Conservation (phyloP, 139 green algal genomes). For the Tetraselmis striata region DNA sequence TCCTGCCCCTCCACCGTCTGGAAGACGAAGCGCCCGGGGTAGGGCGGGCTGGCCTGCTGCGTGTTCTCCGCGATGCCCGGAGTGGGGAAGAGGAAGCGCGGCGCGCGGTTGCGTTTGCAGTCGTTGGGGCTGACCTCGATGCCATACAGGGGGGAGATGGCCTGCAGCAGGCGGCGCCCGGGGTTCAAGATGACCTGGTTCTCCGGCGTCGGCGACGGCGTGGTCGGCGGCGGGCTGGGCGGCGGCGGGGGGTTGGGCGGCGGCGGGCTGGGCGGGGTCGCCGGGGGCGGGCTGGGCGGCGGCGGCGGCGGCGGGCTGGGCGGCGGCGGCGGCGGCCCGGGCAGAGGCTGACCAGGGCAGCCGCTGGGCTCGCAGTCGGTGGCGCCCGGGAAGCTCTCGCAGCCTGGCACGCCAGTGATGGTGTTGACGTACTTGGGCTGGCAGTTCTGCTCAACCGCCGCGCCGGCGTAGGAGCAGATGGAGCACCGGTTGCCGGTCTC, state of each 20-base stretch:
- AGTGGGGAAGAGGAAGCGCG: background rate
- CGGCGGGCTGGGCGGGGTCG: background rate
- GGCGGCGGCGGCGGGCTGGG: background rate
- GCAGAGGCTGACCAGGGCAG: background rate
- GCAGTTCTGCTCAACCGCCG: conserved; percentile 3
- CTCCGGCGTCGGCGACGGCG: background rate
- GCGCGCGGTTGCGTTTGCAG: conserved; percentile 1
- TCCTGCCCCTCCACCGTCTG: background rate
- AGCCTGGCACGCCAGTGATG: background rate
- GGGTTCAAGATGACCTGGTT: background rate
- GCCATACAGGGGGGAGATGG: background rate
- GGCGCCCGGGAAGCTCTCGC: background rate
- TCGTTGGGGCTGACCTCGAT: background rate
- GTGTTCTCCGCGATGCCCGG: background rate
- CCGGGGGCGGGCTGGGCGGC: background rate
- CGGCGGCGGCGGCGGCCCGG: too few species aligned
- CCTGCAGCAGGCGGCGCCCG: background rate
- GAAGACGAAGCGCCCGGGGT: background rate
- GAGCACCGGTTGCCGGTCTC: conserved; percentile 7
- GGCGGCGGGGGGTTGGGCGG: conserved; percentile 1
- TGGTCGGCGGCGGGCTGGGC: background rate
- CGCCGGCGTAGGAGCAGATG: conserved; percentile 12
- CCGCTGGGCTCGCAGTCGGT: background rate
- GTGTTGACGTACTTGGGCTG: background rate
- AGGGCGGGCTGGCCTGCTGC: background rate